Base-by-base conservation (phyloP, 2,329 filamentous ascomycete genomes). In the Cladorrhinum sp. region DNA sequence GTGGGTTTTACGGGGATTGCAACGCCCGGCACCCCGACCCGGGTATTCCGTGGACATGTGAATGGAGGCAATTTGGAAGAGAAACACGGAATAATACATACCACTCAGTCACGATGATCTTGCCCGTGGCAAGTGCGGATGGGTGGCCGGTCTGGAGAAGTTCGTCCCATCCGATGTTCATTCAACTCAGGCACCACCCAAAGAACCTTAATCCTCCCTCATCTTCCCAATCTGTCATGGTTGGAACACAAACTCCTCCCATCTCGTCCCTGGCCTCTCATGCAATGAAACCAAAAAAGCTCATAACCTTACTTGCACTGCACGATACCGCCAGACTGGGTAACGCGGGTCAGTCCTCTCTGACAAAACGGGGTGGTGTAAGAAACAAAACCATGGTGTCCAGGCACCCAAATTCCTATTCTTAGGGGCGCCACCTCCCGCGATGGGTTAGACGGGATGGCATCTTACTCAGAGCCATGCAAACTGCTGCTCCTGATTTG, bases 321-420 rank as follows among this genome's bases (percentile, higher is more conserved):
- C 33, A 10, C 33, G 33, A 10, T 36, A 9, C 33, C 33, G 33
- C 33, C 33, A 36, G 33, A 36, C 3, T 16, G 33, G 33, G 33
- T 36, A 36, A 36, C 33, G 33, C 33, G 33, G 3, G 14, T 36
- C 33, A 28, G n/a, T 30, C 10, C 33, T 36, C 33, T 36, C 33
- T 36, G 33, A 36, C 33, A 36, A 36, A 36, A 36, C 14, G 14
- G 12, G 12, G 8, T 10, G 12, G 8, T 10, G 33, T 36, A 10
- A 36, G 33, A 36, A 36, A 36, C 33, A 10, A 36, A 16, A 36
- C n/a, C 3, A 16, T 20, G 18, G 26, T 28, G 26, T 28, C 54
- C 54, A 57, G 54, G 54, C 54, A 57, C 54, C 54, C 33, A 49
- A 16, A 57, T 57, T 57, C 39, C 54, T 57, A 57, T 57, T 57